Conservation (phyloP, 1,284 basidiomycete genomes). For the Pseudozyma sp. region DNA sequence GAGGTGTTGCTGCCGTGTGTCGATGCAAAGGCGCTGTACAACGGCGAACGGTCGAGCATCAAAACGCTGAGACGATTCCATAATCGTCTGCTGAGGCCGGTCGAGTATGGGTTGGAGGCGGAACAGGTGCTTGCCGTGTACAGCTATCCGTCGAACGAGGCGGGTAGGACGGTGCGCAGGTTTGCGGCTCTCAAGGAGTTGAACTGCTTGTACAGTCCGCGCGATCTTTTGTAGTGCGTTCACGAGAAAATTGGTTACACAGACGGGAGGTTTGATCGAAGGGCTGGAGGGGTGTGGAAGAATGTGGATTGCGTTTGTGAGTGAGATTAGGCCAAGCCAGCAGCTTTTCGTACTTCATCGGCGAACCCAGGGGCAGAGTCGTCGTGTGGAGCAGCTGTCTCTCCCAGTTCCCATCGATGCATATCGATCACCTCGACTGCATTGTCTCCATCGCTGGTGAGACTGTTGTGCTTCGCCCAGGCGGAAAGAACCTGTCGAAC, state of each 20-base stretch:
- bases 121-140: constrained; percentile 37
- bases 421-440: constrained; percentile 69
- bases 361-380: constrained; percentile 44
- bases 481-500: constrained; percentile 73
- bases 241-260: no score
- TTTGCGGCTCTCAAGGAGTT: constrained; percentile 39
- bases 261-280: background rate
- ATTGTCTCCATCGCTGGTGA: constrained; percentile 56
- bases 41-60: constrained; percentile 18
- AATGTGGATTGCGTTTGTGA: background rate
- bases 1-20: constrained; percentile 30
- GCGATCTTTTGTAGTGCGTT: constrained; percentile 29
- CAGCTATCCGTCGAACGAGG: constrained; percentile 25
- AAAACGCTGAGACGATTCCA: constrained; percentile 29
- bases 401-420: constrained; percentile 69
- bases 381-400: constrained; percentile 49
- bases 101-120: constrained; percentile 18
- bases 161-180: constrained; percentile 25
- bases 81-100: constrained; percentile 24
- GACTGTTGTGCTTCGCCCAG: constrained; percentile 77
- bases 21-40: constrained; percentile 33
- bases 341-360: constrained; percentile 62
- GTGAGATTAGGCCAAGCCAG: constrained; percentile 43
- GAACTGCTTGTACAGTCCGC: constrained; percentile 18
- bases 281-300: constrained; percentile 2